A percentile compares a stretch with the other conserved stretches of the same genome.
These are phyloP conservation scores for Aureobasidium sp. DNA, from an alignment of 2,329 filamentous ascomycete species.

Conservation along the genomic window DNA sequence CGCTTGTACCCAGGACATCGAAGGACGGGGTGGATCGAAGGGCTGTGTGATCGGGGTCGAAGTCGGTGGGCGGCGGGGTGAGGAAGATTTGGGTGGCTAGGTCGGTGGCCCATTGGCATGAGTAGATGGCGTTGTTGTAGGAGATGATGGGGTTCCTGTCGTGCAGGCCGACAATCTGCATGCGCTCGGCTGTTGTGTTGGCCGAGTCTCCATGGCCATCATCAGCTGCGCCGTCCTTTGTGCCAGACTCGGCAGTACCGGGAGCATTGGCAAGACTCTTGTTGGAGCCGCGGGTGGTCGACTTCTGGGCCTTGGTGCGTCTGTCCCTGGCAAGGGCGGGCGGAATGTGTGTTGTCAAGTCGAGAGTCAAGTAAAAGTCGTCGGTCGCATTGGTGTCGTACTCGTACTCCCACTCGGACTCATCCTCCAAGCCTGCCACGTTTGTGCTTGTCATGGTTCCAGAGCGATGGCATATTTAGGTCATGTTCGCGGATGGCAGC, in stretches of 20 bases:
- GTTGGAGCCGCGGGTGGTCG: neutral
- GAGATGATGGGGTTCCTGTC: slow-evolving; percentile 66
- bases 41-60: slow-evolving; percentile 40
- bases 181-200: slow-evolving; percentile 18
- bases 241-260: neutral
- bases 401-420: slow-evolving; percentile 18
- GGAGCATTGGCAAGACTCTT: slow-evolving; percentile 5
- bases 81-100: slow-evolving; percentile 70
- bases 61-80: slow-evolving; percentile 32
- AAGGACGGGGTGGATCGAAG: slow-evolving; percentile 48
- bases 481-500: neutral
- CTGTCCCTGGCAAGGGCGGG: slow-evolving; percentile 18
- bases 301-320: slow-evolving; percentile 4
- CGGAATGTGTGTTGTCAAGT: slow-evolving; percentile 40
- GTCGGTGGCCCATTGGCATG: slow-evolving; percentile 71
- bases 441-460: slow-evolving; percentile 7
- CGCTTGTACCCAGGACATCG: slow-evolving; percentile 63
- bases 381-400: slow-evolving; percentile 45
- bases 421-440: slow-evolving; percentile 7
- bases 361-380: slow-evolving; percentile 52
- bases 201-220: neutral
- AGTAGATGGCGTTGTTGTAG: slow-evolving; percentile 69
- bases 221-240: neutral
- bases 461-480: neutral
- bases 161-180: slow-evolving; percentile 81